These are phyloP conservation scores for Aechmea fasciata DNA, from an alignment of 176 grass and related monocot species.

Conservation along the genomic window DNA sequence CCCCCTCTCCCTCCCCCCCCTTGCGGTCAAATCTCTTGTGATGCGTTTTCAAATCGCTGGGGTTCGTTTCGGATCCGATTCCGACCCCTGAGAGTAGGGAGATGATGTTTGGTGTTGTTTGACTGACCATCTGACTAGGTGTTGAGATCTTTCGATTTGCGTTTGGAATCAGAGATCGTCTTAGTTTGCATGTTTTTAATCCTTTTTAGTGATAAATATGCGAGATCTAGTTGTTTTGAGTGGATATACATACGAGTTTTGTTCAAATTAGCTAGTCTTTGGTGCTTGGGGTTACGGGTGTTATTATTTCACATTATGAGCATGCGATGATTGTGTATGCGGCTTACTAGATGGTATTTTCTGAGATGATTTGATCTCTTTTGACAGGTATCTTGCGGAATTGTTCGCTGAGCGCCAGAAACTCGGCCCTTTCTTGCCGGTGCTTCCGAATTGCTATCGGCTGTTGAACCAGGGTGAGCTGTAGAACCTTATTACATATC, in stretches of 20 bases:
- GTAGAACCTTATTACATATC: constrained; percentile 7
- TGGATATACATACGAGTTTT: background rate
- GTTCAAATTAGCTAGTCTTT: too few species aligned
- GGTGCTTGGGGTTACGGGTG: background rate
- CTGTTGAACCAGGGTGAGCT: constrained; percentile 88
- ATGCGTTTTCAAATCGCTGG: too few species aligned
- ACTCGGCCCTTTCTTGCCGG: constrained; percentile 69
- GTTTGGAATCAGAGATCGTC: constrained; percentile 7
- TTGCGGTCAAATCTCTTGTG: background rate
- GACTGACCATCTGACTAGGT: background rate
- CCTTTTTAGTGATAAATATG: too few species aligned
- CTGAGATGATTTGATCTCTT: constrained; percentile 1
- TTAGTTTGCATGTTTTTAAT: background rate
- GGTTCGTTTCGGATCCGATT: constrained; percentile 19
- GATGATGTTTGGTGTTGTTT: background rate
- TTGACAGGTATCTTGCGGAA: constrained; percentile 81
- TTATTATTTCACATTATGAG: background rate
- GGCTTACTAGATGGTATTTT: constrained; percentile 3
- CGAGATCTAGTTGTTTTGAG: background rate
- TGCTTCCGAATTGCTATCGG: constrained; percentile 63
- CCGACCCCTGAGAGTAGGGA: constrained; percentile 1
- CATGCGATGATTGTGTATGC: background rate
- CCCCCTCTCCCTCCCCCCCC: background rate
- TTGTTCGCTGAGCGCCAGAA: constrained; percentile 86
- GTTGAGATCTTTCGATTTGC: background rate